phyloP scores from a whole-genome alignment of 257 asterid genomes.

The Mitragyna speciosa region DNA sequence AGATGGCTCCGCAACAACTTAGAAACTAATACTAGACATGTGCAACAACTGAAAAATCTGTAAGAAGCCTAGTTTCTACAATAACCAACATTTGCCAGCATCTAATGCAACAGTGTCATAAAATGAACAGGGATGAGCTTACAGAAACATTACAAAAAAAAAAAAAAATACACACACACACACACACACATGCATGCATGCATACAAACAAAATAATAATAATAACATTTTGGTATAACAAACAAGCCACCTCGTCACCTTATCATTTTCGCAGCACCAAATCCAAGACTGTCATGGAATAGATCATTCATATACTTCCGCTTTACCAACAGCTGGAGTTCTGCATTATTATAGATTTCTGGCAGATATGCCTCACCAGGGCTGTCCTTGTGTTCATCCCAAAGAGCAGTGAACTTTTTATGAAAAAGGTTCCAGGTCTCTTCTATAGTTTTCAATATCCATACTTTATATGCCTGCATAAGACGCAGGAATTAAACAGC shows the following conservation, averaged over 20 bases:
- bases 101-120: background rate
- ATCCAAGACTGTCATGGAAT: conserved; percentile 85
- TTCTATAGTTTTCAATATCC: conserved; percentile 79
- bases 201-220: no score
- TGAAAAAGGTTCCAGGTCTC: conserved; percentile 91
- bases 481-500: background rate
- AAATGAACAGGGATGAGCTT: background rate
- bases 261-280: conserved; percentile 97
- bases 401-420: conserved; percentile 70
- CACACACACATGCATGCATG: no score
- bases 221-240: background rate
- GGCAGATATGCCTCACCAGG: conserved; percentile 97
- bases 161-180: no score
- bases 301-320: conserved; percentile 71
- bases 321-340: conserved; percentile 54
- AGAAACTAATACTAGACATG: background rate
- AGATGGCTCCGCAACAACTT: background rate
- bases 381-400: conserved; percentile 88
- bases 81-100: background rate
- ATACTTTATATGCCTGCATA: conserved; percentile 62
- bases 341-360: conserved; percentile 65
- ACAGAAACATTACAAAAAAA: background rate
- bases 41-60: background rate
- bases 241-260: conserved; percentile 43
- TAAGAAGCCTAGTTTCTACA: background rate